Conservation (phyloP, 176 grass and related monocot species). For the Otatea glauca region DNA sequence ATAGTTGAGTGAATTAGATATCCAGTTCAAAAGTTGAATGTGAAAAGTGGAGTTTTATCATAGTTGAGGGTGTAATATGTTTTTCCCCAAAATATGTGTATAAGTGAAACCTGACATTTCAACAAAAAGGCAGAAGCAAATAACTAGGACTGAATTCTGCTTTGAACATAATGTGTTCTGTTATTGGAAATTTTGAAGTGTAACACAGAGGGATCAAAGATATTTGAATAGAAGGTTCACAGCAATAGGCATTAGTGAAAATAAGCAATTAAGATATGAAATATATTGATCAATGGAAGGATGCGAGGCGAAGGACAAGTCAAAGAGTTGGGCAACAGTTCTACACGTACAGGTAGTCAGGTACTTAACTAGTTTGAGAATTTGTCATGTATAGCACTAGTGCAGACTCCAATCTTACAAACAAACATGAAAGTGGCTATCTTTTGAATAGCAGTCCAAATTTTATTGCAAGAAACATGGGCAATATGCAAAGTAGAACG, state of each 20-base stretch:
- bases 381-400: conserved; percentile 11
- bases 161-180: not conserved
- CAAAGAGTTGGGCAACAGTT: not conserved
- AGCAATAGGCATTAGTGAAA: not conserved
- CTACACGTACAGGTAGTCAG: conserved; percentile 11
- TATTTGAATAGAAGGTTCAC: not conserved
- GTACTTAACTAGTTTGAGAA: not conserved
- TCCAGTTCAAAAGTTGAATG: not conserved
- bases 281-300: not conserved
- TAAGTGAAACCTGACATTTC: conserved; percentile 5
- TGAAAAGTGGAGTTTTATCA: not conserved
- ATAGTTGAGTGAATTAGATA: not conserved
- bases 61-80: not conserved
- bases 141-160: not conserved
- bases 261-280: conserved; percentile 19
- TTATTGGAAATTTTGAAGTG: not conserved
- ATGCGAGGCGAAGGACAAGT: too few species aligned
- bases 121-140: not conserved
- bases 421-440: conserved; percentile 16
- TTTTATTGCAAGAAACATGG: conserved; percentile 28
- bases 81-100: not conserved
- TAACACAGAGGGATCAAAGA: not conserved
- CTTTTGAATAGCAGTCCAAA: conserved; percentile 6
- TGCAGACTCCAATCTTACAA: conserved; percentile 7
- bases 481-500: conserved; percentile 8